Base-by-base conservation (phyloP, 306 rosid genomes). In the Crataegus laevigata region DNA sequence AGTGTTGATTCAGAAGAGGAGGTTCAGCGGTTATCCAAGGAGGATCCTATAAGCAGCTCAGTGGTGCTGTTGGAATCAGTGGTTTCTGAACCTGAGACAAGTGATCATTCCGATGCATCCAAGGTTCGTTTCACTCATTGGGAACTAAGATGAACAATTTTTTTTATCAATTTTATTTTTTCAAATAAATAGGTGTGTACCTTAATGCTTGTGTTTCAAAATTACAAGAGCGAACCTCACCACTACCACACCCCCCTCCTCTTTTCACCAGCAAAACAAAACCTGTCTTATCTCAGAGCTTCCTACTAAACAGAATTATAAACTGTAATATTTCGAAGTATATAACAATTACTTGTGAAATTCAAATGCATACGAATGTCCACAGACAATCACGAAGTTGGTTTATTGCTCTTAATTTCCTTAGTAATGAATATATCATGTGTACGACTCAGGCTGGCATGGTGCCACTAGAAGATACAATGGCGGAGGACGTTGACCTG, bases 41-140 rank as follows among this genome's bases (percentile, higher is more conserved):
- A 57, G 19, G 62, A 67, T 50, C 52, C 60, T 72, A 40, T 54
- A 36, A 71, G 77, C 55, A 47, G 75, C 68, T 32, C 51, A 59
- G 71, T 9, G 58, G 66, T 24, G 21, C 58, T 24, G 57, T 73
- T 32, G 77, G 85, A 74, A 43, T 54, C 52, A 52, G 18, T 73
- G 30, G 38, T 54, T 24, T 68, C 77, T 75, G 71, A 72, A 25
- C 71, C 78, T 66, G 78, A 26, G 18, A 40, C 45, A 19, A 34
- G 72, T 72, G 78, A 66, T 59, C 71, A 55, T 73, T 52, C 55
- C 26, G 76, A 73, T 69, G 52, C 63, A 21, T 74, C 85, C 74
- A 66, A 82, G 82, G 85, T 82, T 74, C 22, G 84, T 77, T 63
- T 68, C 66, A 59, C 40, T 77, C 58, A 17, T 25, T 77, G 66